Base-by-base conservation (phyloP, 2,329 filamentous ascomycete species). In the Cercospora citrullina region DNA sequence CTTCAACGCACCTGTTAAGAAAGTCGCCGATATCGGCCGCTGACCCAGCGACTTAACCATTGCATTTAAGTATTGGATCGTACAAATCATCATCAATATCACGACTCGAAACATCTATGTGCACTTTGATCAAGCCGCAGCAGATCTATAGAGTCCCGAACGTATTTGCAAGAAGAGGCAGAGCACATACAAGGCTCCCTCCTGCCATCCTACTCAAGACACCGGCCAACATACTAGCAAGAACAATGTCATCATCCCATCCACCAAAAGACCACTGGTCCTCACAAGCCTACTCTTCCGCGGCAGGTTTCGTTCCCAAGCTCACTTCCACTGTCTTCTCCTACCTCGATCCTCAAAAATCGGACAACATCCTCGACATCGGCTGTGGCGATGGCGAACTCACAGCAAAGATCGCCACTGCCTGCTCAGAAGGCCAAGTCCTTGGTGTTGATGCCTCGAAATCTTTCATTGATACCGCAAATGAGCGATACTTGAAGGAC, bases 371-470 rank as follows among this genome's bases (percentile, higher is more conserved):
- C 71, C 76, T 82, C 62, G 79, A 80, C 71, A 74, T 80, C 28
- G 79, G 79, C 67, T 80, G 79, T 69, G 79, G 79, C 60, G 79
- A 82, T 64, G 80, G 80, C 33, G 70, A 75, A 31, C 74, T 83
- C 21, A 82, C 80, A n/a, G 72, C 77, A 12, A 73, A 76, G 58
- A 75, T 83, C 70, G 77, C 80, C 23, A 65, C 69, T 57, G 68
- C 75, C 36, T 28, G 69, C 0, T 58, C 71, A 9, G 36, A 64
- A 26, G 77, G 76, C 57, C 45, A 67, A 21, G 75, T 82, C 28
- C 72, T 80, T 23, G 81, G 80, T 58, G 73, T 83, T 58, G 81
- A 83, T 67, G 75, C 79, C 12, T 82, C 80, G 1, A 45, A 72
- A 5, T 78, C 79, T 45, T 80, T 83, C 74, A 79, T 82, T 69